Percentiles rank a stretch among this genome's conserved stretches.
phyloP scores from a whole-genome alignment of 768 basidiomycete species.

The Russula compacta region DNA sequence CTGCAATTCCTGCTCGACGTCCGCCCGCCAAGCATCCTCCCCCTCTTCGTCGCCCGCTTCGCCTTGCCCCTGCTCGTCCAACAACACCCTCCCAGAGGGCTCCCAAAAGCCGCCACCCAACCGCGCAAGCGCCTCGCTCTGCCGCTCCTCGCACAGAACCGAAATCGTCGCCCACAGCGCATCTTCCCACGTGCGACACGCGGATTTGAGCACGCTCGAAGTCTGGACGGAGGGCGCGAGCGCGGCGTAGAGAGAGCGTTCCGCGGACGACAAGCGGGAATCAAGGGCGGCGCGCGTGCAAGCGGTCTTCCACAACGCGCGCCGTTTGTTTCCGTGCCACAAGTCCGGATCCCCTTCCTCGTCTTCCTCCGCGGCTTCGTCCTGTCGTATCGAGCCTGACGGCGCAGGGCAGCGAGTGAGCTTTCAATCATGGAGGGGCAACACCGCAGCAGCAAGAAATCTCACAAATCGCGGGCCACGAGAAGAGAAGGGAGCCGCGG shows the following conservation, averaged over 20 bases:
- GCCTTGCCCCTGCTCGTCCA: conserved; percentile 27
- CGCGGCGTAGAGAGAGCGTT: conserved; percentile 84
- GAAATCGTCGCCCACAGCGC: conserved; percentile 88
- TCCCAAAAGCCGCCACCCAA: conserved; percentile 78
- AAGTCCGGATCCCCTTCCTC: conserved; percentile 35
- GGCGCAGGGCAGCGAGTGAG: neutral
- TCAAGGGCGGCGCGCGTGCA: conserved; percentile 74
- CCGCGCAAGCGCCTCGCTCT: conserved; percentile 56
- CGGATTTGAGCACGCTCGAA: conserved; percentile 52
- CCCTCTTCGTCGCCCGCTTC: conserved; percentile 27
- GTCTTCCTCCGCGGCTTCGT: conserved; percentile 39
- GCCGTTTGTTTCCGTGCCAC: conserved; percentile 67
- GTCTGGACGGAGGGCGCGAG: conserved; percentile 68
- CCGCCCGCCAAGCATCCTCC: conserved; percentile 56
- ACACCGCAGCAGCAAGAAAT: conserved; percentile 8
- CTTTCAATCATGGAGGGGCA: neutral
- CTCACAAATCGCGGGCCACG: conserved; percentile 65
- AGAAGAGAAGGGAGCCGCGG: conserved; percentile 70
- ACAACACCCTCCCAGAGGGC: conserved; percentile 37
- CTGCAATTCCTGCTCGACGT: conserved; percentile 49
- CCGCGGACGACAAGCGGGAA: conserved; percentile 46
- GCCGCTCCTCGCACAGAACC: conserved; percentile 72
- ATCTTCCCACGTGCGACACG: conserved; percentile 90
- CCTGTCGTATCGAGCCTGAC: conserved; percentile 39
- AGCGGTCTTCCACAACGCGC: conserved; percentile 81